These are phyloP conservation scores for Elaeagnus macrophylla DNA, from an alignment of 306 rosid genomes.

Conservation along the genomic window DNA sequence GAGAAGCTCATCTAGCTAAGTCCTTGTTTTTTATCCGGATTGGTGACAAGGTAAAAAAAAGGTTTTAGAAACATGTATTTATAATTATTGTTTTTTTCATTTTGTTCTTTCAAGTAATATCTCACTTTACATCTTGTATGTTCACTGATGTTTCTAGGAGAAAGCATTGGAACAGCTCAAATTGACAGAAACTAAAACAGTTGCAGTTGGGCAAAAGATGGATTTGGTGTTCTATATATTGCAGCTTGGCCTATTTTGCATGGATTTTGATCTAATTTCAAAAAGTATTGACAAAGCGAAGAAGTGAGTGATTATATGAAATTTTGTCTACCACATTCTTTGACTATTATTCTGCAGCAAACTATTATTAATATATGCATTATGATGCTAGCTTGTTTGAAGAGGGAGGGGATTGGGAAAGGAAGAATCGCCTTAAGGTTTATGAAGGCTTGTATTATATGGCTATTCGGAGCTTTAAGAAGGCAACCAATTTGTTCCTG, in stretches of 20 bases:
- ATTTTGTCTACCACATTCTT: neutral
- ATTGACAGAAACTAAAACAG: constrained; percentile 88
- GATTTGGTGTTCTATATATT: constrained; percentile 82
- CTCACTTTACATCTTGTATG: constrained; percentile 7
- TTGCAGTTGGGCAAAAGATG: constrained; percentile 98
- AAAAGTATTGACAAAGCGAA: constrained; percentile 94
- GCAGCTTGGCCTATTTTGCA: constrained; percentile 84
- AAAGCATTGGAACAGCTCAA: constrained; percentile 88
- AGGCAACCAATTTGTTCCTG: constrained; percentile 75
- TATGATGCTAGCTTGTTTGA: constrained; percentile 71
- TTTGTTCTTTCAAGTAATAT: constrained; percentile 1
- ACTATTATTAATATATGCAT: constrained; percentile 20
- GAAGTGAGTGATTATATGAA: constrained; percentile 33
- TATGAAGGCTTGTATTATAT: constrained; percentile 89
- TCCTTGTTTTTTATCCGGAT: constrained; percentile 77
- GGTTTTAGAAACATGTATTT: constrained; percentile 8
- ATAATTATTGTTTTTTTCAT: neutral
- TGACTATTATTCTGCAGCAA: constrained; percentile 6
- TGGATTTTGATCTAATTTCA: constrained; percentile 96
- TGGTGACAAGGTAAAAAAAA: constrained; percentile 68
- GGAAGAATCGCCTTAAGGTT: constrained; percentile 91
- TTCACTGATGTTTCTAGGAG: constrained; percentile 40
- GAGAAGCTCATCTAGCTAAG: constrained; percentile 97
- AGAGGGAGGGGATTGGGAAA: constrained; percentile 99
- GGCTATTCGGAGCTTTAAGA: constrained; percentile 85